Evolutionary conservation across 441 rosid genomes (phyloP).

Genomic region (Hura crepitans): DNA sequence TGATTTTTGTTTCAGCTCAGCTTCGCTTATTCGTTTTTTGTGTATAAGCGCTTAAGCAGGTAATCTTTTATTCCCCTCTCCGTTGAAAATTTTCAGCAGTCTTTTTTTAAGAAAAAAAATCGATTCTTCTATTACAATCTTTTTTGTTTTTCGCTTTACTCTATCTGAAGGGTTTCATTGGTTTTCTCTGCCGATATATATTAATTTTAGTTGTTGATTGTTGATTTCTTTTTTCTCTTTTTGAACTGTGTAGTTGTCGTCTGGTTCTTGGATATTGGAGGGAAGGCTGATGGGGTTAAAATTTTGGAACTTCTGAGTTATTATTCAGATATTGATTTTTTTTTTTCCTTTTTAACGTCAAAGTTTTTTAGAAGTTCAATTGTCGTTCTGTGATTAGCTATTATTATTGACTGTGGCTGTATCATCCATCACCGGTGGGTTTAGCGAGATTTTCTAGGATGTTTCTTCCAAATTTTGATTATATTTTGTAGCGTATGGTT

Average conservation of each 20-base stretch:
- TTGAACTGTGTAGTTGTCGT: neutral
- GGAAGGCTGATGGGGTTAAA: constrained; percentile 1
- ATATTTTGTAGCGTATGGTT: neutral
- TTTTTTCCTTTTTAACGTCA: neutral
- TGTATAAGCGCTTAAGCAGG: neutral
- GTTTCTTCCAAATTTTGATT: neutral
- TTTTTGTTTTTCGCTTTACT: neutral
- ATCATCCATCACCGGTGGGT: neutral
- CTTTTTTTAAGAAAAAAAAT: neutral
- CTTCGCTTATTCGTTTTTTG: neutral
- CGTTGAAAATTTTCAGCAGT: neutral
- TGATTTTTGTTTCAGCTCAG: neutral
- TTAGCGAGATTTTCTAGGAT: neutral
- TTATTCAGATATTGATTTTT: neutral
- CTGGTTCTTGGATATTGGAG: constrained; percentile 9
- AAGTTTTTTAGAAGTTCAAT: neutral
- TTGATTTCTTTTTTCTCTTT: neutral
- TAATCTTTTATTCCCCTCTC: neutral
- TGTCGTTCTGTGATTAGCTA: neutral
- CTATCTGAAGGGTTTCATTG: neutral
- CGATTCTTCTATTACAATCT: neutral
- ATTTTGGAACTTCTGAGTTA: constrained; percentile 8
- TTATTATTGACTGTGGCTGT: constrained; percentile 7
- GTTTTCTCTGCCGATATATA: neutral
- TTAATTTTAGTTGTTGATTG: neutral